Percentiles rank a stretch among this genome's conserved stretches.
phyloP scores from a whole-genome alignment of 2,329 filamentous ascomycete species.

The Cercospora sp. region DNA sequence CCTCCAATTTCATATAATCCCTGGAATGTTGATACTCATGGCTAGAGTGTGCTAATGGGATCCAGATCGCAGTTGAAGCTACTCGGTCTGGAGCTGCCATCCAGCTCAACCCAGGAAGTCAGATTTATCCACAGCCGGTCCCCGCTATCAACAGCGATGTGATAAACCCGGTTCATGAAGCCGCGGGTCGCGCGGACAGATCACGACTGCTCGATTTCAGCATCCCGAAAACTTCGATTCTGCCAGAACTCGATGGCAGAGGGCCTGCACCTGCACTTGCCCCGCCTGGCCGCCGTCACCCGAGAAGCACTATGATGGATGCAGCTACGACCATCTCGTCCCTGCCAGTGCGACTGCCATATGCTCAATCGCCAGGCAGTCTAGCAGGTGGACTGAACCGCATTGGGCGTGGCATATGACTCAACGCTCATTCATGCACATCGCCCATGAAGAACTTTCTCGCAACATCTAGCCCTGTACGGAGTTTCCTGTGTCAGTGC shows the following conservation, averaged over 20 bases:
- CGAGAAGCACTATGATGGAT: conserved; percentile 5
- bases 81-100: not conserved
- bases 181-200: not conserved
- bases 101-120: not conserved
- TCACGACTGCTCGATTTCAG: not conserved
- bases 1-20: conserved; percentile 30
- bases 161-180: not conserved
- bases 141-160: not conserved
- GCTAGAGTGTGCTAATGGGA: conserved; percentile 7
- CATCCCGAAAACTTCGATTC: conserved; percentile 14
- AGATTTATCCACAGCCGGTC: not conserved
- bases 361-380: not conserved
- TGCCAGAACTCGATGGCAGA: conserved; percentile 16
- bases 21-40: conserved; percentile 24
- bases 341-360: conserved; percentile 6
- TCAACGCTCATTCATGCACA: not conserved
- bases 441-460: not conserved
- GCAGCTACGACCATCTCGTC: conserved; percentile 5
- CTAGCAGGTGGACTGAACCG: not conserved
- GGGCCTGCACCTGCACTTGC: conserved; percentile 13
- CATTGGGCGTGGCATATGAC: not conserved
- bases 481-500: not conserved
- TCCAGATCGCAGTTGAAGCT: not conserved
- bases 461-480: not conserved
- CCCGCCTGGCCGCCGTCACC: not conserved